phyloP scores from a whole-genome alignment of 371 early-diverging fungal species.

The Mortierella sp. region DNA sequence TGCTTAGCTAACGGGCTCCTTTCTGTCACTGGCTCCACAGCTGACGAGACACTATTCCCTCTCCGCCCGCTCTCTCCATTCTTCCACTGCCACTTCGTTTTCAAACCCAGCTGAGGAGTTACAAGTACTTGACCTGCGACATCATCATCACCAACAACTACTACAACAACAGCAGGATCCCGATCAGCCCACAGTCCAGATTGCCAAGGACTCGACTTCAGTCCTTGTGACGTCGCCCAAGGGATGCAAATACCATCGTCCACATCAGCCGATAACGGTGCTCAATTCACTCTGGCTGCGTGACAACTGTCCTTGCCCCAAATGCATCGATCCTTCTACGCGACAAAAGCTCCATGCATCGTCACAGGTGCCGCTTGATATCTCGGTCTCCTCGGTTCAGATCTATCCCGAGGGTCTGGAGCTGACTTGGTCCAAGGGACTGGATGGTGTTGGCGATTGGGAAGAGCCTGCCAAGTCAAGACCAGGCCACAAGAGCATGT shows the following conservation, averaged over 20 bases:
- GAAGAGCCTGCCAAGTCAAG: slow-evolving; percentile 48
- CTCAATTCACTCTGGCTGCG: slow-evolving; percentile 74
- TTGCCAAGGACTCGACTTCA: slow-evolving; percentile 8
- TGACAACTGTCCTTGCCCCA: slow-evolving; percentile 83
- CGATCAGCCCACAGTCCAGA: slow-evolving; percentile 2
- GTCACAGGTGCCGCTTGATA: slow-evolving; percentile 75
- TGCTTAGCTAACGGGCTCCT: too few relatives aligned
- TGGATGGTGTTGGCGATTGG: slow-evolving; percentile 46
- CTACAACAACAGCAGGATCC: not conserved
- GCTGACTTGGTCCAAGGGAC: slow-evolving; percentile 54
- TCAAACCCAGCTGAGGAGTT: not conserved
- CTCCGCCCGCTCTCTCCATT: not conserved
- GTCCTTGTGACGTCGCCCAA: slow-evolving; percentile 13
- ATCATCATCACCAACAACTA: not conserved
- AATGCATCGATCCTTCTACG: slow-evolving; percentile 80
- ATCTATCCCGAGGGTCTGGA: slow-evolving; percentile 31
- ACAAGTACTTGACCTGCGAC: too few relatives aligned
- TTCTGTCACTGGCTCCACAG: too few relatives aligned
- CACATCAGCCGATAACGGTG: slow-evolving; percentile 28
- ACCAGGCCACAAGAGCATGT: slow-evolving; percentile 60
- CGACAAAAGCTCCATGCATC: slow-evolving; percentile 86
- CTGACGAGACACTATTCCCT: too few relatives aligned
- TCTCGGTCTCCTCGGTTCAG: slow-evolving; percentile 42
- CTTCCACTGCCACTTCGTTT: not conserved
- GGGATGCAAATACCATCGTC: slow-evolving; percentile 26